phyloP scores from a whole-genome alignment of 108 stramenopile species.

The Discostella stelligeroides region DNA sequence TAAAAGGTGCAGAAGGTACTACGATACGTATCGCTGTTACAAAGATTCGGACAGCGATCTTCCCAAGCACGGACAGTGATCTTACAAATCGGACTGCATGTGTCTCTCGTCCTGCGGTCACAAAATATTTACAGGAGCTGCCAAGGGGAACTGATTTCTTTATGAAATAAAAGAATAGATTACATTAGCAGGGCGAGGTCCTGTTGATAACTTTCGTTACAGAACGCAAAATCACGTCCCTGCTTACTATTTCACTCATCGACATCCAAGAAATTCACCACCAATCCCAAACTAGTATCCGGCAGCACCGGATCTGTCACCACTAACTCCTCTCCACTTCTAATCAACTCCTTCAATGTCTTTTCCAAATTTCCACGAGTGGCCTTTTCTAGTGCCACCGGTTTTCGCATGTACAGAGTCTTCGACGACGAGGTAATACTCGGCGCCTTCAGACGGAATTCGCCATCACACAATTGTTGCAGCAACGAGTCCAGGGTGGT shows the following conservation, averaged over 20 bases:
- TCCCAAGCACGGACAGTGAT: too few species aligned
- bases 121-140: too few species aligned
- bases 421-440: slow-evolving; percentile 74
- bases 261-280: slow-evolving; percentile 27
- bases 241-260: background rate
- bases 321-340: slow-evolving; percentile 85
- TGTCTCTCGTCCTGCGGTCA: too few species aligned
- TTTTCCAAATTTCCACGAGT: slow-evolving; percentile 90
- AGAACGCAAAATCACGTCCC: too few species aligned
- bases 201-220: too few species aligned
- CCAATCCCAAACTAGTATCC: slow-evolving; percentile 48
- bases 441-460: slow-evolving; percentile 85
- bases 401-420: slow-evolving; percentile 94
- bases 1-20: too few species aligned
- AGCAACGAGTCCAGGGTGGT: slow-evolving; percentile 80
- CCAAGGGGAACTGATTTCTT: too few species aligned
- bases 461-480: slow-evolving; percentile 71
- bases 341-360: slow-evolving; percentile 81
- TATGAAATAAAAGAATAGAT: too few species aligned
- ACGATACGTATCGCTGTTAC: too few species aligned
- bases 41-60: too few species aligned
- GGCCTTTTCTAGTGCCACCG: slow-evolving; percentile 81
- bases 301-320: slow-evolving; percentile 89
- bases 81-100: too few species aligned
- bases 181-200: too few species aligned